These are phyloP conservation scores for Lipomyces starkeyi DNA, from an alignment of 805 yeast genomes.

Conservation along the genomic window DNA sequence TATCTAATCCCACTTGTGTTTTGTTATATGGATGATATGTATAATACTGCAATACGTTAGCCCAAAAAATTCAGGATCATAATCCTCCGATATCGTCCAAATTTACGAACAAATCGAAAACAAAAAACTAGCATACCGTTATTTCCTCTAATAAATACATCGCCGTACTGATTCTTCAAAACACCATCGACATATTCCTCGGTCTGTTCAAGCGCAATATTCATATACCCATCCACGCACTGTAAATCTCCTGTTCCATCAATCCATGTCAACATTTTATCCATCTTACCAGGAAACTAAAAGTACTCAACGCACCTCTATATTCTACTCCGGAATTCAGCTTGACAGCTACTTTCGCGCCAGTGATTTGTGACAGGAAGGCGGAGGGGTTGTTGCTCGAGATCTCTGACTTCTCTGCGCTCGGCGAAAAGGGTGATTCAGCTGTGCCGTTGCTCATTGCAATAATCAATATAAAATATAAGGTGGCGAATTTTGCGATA, in stretches of 20 bases:
- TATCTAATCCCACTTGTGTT: neutral
- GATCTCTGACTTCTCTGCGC: slow-evolving; percentile 9
- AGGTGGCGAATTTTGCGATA: neutral
- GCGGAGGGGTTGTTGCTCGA: slow-evolving; percentile 58
- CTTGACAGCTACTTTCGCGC: slow-evolving; percentile 80
- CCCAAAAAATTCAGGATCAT: neutral
- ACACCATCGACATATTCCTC: slow-evolving; percentile 65
- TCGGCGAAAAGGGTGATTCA: slow-evolving; percentile 11
- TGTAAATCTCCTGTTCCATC: slow-evolving; percentile 58
- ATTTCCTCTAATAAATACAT: slow-evolving; percentile 86
- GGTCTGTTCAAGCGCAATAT: slow-evolving; percentile 82
- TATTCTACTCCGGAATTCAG: slow-evolving; percentile 87
- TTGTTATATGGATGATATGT: slow-evolving; percentile 6
- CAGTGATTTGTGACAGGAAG: slow-evolving; percentile 79
- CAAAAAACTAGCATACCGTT: slow-evolving; percentile 59
- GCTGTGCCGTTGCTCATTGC: slow-evolving; percentile 5
- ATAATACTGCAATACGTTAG: neutral
- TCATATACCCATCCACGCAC: slow-evolving; percentile 97
- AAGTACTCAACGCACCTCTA: slow-evolving; percentile 54
- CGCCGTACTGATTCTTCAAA: slow-evolving; percentile 63
- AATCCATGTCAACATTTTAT: neutral
- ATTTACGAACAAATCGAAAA: neutral
- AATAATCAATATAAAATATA: no score
- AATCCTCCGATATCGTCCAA: neutral
- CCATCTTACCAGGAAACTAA: neutral